phyloP scores from a whole-genome alignment of 495 filamentous ascomycete species.

The Aspergillus egyptiacus region DNA sequence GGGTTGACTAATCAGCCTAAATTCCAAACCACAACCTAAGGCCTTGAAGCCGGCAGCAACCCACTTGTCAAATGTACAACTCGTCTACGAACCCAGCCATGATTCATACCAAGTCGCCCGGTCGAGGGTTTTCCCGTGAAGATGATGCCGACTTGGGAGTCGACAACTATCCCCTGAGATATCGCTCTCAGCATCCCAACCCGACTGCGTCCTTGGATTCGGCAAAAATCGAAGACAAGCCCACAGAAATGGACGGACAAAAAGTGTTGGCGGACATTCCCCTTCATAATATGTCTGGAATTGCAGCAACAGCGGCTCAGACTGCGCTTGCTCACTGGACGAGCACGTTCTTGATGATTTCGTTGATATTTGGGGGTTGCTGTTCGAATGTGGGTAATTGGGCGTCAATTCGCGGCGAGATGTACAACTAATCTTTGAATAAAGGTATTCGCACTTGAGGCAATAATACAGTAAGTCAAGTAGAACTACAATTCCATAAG shows the following conservation, averaged over 20 bases:
- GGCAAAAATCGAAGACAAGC: neutral
- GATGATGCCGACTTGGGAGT: neutral
- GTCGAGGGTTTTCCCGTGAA: neutral
- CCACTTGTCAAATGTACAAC: too few relatives aligned
- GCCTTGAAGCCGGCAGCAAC: too few relatives aligned
- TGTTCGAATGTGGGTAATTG: conserved; percentile 78
- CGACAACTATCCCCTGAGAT: neutral
- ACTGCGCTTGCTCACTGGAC: conserved; percentile 61
- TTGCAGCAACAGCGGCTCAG: conserved; percentile 35
- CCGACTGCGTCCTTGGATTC: neutral
- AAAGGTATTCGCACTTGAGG: conserved; percentile 88
- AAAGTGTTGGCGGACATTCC: neutral
- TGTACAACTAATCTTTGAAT: conserved; percentile 17
- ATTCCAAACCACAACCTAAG: neutral
- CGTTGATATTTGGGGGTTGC: conserved; percentile 91
- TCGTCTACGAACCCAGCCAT: neutral
- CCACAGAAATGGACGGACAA: neutral
- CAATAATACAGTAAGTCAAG: conserved; percentile 77
- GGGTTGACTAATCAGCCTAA: neutral
- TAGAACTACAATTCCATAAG: conserved; percentile 20
- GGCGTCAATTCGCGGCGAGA: conserved; percentile 8
- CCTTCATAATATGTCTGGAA: conserved; percentile 30
- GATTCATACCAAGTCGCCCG: neutral
- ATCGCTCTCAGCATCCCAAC: neutral
- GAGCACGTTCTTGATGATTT: conserved; percentile 64